A percentile compares a stretch with the other conserved stretches of the same genome.
Conservation (phyloP, 169 alveolate species). For the Babesia bigemina region DNA sequence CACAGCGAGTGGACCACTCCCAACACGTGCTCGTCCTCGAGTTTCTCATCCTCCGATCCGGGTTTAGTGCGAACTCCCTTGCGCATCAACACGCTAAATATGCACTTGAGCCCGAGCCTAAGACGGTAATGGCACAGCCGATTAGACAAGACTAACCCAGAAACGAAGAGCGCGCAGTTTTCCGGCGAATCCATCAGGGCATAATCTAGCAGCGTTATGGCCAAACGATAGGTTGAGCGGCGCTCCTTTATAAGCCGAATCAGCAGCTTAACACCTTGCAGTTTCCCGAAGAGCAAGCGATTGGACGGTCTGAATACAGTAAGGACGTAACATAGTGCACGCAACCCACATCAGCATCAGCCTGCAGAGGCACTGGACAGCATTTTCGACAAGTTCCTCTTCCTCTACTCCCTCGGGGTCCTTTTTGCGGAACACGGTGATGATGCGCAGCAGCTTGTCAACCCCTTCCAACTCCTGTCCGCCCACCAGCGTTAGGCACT, state of each 20-base stretch:
- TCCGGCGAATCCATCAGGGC: slow-evolving; percentile 70
- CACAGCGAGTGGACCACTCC: slow-evolving; percentile 65
- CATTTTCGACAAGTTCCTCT: slow-evolving; percentile 79
- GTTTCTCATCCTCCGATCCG: slow-evolving; percentile 61
- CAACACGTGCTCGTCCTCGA: slow-evolving; percentile 63
- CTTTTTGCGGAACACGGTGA: slow-evolving; percentile 76
- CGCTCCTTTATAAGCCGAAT: slow-evolving; percentile 71
- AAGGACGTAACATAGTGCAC: background rate
- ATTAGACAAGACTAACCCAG: slow-evolving; percentile 31
- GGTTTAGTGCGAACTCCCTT: slow-evolving; percentile 64
- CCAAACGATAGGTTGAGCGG: slow-evolving; percentile 60
- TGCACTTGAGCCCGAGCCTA: slow-evolving; percentile 67
- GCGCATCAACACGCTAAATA: slow-evolving; percentile 73
- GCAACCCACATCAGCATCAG: slow-evolving; percentile 71
- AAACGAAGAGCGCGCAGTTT: slow-evolving; percentile 71
- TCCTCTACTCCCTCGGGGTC: slow-evolving; percentile 81
- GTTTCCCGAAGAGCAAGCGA: slow-evolving; percentile 74
- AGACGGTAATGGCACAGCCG: background rate
- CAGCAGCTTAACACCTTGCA: slow-evolving; percentile 72
- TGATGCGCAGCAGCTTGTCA: slow-evolving; percentile 76
- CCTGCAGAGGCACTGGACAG: slow-evolving; percentile 79
- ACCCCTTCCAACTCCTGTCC: slow-evolving; percentile 72
- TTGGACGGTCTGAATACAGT: slow-evolving; percentile 41
- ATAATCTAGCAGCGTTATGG: slow-evolving; percentile 70
- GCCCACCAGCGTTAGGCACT: slow-evolving; percentile 61